Conservation (phyloP, 495 filamentous ascomycete genomes). For the Lepidopterella palustris region DNA sequence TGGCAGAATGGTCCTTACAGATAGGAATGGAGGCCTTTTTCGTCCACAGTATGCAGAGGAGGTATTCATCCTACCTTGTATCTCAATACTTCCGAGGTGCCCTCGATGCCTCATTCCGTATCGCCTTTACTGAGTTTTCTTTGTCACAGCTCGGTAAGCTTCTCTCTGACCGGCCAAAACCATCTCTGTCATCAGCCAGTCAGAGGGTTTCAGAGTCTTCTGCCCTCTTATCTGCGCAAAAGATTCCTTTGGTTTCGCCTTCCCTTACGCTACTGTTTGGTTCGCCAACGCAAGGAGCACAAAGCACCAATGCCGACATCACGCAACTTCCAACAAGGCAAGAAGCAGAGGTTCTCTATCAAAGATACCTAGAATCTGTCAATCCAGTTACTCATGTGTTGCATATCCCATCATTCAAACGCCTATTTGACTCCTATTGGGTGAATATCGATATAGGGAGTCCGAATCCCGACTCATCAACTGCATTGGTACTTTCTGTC, state of each 20-base stretch:
- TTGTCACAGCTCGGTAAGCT: slow-evolving; percentile 24
- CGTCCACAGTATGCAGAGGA: slow-evolving; percentile 29
- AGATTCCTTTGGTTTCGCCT: slow-evolving; percentile 24
- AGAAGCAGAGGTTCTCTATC: slow-evolving; percentile 21
- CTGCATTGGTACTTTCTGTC: slow-evolving; percentile 21
- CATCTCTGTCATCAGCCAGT: slow-evolving; percentile 10
- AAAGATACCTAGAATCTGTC: slow-evolving; percentile 23
- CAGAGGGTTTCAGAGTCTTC: slow-evolving; percentile 26
- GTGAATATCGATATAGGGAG: slow-evolving; percentile 24
- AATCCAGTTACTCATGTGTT: slow-evolving; percentile 26
- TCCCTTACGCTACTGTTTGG: slow-evolving; percentile 23
- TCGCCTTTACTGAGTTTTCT: slow-evolving; percentile 12
- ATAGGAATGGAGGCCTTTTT: slow-evolving; percentile 25
- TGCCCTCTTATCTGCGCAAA: slow-evolving; percentile 21
- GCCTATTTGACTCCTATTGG: slow-evolving; percentile 25
- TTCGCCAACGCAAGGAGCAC: not conserved
- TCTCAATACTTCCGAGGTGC: not conserved
- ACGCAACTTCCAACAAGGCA: slow-evolving; percentile 19
- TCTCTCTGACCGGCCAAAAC: slow-evolving; percentile 17
- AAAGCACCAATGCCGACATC: slow-evolving; percentile 6
- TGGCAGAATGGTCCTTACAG: slow-evolving; percentile 27
- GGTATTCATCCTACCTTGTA: slow-evolving; percentile 9
- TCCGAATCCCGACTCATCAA: slow-evolving; percentile 23
- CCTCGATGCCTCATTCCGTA: not conserved
- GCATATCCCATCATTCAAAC: slow-evolving; percentile 26